A percentile compares a stretch with the other conserved stretches of the same genome.
Conservation (phyloP, 169 alveolate genomes). For the Miamiensis avidus region DNA sequence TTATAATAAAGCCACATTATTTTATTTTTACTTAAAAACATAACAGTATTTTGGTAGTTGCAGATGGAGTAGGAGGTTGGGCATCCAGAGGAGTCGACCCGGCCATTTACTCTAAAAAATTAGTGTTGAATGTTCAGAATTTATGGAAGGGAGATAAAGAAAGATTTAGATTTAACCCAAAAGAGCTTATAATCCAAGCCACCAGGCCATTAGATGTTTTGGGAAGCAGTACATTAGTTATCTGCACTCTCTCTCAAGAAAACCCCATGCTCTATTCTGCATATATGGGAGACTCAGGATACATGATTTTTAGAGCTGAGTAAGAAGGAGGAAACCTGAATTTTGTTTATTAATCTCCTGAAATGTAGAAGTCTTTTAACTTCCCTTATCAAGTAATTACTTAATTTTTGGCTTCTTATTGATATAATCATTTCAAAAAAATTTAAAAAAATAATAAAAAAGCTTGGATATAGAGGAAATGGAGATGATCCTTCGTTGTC, state of each 20-base stretch:
- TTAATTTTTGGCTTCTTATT: no score
- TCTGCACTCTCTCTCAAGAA: conserved; percentile 6
- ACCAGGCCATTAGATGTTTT: neutral
- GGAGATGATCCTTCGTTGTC: conserved; percentile 47
- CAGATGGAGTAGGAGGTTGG: conserved; percentile 87
- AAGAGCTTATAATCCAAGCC: conserved; percentile 31
- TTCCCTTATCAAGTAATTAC: conserved; percentile 62
- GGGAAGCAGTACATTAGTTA: conserved; percentile 40
- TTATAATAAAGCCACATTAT: no score
- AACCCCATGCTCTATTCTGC: conserved; percentile 20
- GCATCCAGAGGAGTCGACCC: conserved; percentile 61
- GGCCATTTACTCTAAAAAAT: conserved; percentile 42
- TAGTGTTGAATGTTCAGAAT: neutral
- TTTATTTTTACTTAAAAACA: conserved; percentile 53
- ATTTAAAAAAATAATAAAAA: no score
- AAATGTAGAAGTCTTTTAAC: conserved; percentile 68
- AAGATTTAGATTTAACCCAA: conserved; percentile 38
- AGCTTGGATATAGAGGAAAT: conserved; percentile 65
- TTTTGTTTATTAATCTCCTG: conserved; percentile 42
- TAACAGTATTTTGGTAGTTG: conserved; percentile 33
- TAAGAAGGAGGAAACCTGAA: conserved; percentile 19
- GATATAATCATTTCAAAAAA: neutral
- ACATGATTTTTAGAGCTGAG: conserved; percentile 49
- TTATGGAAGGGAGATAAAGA: neutral
- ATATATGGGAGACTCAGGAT: conserved; percentile 81